These are phyloP conservation scores for Crataegus laevigata DNA, from an alignment of 306 rosid genomes.

Conservation along the genomic window DNA sequence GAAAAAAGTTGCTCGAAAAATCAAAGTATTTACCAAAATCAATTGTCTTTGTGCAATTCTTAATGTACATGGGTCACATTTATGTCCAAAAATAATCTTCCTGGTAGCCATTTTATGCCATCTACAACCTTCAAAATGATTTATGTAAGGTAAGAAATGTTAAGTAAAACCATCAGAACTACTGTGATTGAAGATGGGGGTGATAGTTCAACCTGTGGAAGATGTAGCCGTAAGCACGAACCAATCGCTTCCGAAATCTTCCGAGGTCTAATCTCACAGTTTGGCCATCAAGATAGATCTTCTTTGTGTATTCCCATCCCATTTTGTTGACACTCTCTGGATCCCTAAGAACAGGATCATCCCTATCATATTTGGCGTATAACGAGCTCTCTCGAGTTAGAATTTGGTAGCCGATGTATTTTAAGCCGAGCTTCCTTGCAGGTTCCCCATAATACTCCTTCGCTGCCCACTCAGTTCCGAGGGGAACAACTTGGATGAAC, in stretches of 20 bases:
- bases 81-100: not conserved
- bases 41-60: conserved; percentile 7
- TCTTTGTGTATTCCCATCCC: conserved; percentile 91
- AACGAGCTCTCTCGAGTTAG: conserved; percentile 65
- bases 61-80: conserved; percentile 1
- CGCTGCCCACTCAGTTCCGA: conserved; percentile 88
- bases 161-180: conserved; percentile 4
- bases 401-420: conserved; percentile 74
- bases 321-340: conserved; percentile 52
- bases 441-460: conserved; percentile 81
- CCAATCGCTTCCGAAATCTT: conserved; percentile 66
- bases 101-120: not conserved
- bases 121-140: conserved; percentile 4
- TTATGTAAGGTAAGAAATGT: not conserved
- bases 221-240: conserved; percentile 44
- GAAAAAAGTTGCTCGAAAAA: not conserved
- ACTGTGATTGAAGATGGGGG: conserved; percentile 20
- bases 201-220: conserved; percentile 23
- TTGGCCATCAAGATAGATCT: conserved; percentile 82
- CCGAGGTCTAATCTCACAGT: conserved; percentile 53
- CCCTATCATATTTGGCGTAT: conserved; percentile 33
- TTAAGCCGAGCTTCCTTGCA: conserved; percentile 76
- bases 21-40: conserved; percentile 1
- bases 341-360: conserved; percentile 59
- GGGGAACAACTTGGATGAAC: conserved; percentile 82